Evolutionary conservation across 345 rosid genomes (phyloP), one percentile per base, ranked within the genome.

Genomic region (Brassica carinata): DNA sequence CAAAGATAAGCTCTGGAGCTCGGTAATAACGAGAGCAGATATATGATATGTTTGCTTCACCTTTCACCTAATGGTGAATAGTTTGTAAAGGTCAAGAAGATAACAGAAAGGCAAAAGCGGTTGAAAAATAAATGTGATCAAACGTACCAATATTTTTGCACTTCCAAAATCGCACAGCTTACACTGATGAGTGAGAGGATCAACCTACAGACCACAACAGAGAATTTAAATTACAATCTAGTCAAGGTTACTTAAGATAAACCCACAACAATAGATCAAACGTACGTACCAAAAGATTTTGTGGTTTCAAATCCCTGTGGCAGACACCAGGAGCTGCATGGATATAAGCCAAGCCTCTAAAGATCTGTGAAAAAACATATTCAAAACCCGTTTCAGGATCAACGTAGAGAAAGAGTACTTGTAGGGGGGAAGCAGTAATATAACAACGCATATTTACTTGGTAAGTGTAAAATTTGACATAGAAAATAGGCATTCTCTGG

Each of bases 291-390:
- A 95, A 82, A 38, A 95, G 89, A 78, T 93, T 95, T 88, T 93
- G 99, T 33, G 99, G 99, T 76, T 94, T 94, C 79, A 94, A 82
- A 79, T 94, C 98, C 73, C 98, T 87, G 81, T 94, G 99, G 72
- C 97, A 92, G 72, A 94, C 92, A 66, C 94, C 94, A 73, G 90
- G 89, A 57, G 84, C 90, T 23, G 87, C 81, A 77, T 94, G 99
- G 85, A 93, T 91, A 83, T 91, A 94, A 65, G 83, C 80, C 76
- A 81, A 81, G 17, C 83, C 83, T 65, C 80, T 75, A 86, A 91
- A 94, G 61, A 94, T 93, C 98, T 94, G 91, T 79, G 36, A 69
- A 83, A 40, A 2, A 17, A 53, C 5, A 2, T 29, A 63, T 76
- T 38, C 43, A 26, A 65, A 81, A 29, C 63, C 64, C 53, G 75